Evolutionary conservation across 1,284 basidiomycete species (phyloP).

Genomic region (Cryptococcus hybrid): DNA sequence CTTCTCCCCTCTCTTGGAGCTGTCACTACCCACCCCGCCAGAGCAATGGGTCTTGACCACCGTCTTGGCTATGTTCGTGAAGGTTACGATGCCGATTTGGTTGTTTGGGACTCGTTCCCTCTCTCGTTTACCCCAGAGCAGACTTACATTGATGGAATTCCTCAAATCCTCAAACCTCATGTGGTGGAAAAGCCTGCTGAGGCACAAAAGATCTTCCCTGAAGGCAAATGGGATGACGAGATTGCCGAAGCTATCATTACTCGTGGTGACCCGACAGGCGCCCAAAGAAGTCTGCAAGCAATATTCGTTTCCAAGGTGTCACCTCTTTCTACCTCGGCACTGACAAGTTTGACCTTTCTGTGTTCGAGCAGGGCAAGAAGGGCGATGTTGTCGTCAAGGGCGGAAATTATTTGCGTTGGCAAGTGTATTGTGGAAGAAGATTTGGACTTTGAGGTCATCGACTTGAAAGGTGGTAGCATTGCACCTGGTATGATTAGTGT

Average conservation of each 20-base stretch:
- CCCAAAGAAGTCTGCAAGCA: slow-evolving; percentile 24
- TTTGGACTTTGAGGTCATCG: slow-evolving; percentile 33
- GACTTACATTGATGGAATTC: slow-evolving; percentile 61
- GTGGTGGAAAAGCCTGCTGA: slow-evolving; percentile 38
- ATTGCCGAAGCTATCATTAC: slow-evolving; percentile 34
- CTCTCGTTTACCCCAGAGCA: slow-evolving; percentile 61
- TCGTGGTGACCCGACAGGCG: slow-evolving; percentile 48
- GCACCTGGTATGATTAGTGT: slow-evolving; percentile 49
- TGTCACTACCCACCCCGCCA: slow-evolving; percentile 76
- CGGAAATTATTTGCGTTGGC: slow-evolving; percentile 50
- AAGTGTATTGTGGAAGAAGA: slow-evolving; percentile 14
- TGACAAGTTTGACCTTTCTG: not conserved
- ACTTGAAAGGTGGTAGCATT: slow-evolving; percentile 51
- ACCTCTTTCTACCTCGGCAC: slow-evolving; percentile 25
- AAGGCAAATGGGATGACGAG: slow-evolving; percentile 40
- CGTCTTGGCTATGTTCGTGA: slow-evolving; percentile 70
- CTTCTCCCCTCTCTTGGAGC: slow-evolving; percentile 53
- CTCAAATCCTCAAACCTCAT: slow-evolving; percentile 48
- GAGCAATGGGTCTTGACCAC: slow-evolving; percentile 72
- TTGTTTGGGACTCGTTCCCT: slow-evolving; percentile 86
- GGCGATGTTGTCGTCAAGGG: slow-evolving; percentile 40
- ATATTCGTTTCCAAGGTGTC: slow-evolving; percentile 49
- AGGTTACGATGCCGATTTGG: slow-evolving; percentile 64
- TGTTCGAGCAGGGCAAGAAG: slow-evolving; percentile 11
- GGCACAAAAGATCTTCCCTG: slow-evolving; percentile 37